Evolutionary conservation across 768 basidiomycete genomes (phyloP).

Genomic region (Pulveroboletus sp.): DNA sequence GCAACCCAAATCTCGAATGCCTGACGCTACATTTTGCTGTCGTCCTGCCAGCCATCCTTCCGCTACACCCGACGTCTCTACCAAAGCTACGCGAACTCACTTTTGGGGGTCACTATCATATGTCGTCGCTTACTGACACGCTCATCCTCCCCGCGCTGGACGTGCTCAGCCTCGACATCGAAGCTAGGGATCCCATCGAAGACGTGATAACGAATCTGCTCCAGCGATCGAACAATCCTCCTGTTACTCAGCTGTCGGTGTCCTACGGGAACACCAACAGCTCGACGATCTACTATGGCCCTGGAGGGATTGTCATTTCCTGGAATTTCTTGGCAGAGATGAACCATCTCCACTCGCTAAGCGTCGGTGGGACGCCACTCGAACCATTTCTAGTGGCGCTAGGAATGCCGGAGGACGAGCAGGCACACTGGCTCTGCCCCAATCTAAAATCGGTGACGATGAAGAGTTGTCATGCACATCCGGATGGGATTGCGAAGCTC

Average conservation of each 20-base stretch:
- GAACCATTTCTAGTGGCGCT: slow-evolving; percentile 60
- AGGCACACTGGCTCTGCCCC: slow-evolving; percentile 58
- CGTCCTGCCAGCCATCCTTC: slow-evolving; percentile 58
- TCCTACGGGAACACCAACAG: slow-evolving; percentile 45
- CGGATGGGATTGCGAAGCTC: slow-evolving; percentile 60
- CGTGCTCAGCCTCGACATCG: slow-evolving; percentile 63
- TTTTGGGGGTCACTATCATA: slow-evolving; percentile 63
- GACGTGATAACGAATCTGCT: slow-evolving; percentile 62
- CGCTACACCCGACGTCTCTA: slow-evolving; percentile 50
- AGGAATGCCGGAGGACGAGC: slow-evolving; percentile 57
- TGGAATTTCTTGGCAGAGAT: slow-evolving; percentile 67
- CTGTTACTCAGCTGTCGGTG: slow-evolving; percentile 55
- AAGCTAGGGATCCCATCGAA: slow-evolving; percentile 70
- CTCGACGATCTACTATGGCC: slow-evolving; percentile 52
- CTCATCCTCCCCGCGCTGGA: slow-evolving; percentile 55
- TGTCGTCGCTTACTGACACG: slow-evolving; percentile 56
- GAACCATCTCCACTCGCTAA: slow-evolving; percentile 51
- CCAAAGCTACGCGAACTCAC: slow-evolving; percentile 49
- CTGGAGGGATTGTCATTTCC: slow-evolving; percentile 53
- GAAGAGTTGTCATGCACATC: slow-evolving; percentile 60
- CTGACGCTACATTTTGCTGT: slow-evolving; percentile 60
- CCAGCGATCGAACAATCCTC: slow-evolving; percentile 53
- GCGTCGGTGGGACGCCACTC: slow-evolving; percentile 59
- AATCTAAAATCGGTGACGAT: slow-evolving; percentile 54
- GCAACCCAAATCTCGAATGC: slow-evolving; percentile 51